A percentile compares a stretch with the other conserved stretches of the same genome.
Conservation (phyloP, 345 rosid genomes). For the Erysimum cheiranthoides region DNA sequence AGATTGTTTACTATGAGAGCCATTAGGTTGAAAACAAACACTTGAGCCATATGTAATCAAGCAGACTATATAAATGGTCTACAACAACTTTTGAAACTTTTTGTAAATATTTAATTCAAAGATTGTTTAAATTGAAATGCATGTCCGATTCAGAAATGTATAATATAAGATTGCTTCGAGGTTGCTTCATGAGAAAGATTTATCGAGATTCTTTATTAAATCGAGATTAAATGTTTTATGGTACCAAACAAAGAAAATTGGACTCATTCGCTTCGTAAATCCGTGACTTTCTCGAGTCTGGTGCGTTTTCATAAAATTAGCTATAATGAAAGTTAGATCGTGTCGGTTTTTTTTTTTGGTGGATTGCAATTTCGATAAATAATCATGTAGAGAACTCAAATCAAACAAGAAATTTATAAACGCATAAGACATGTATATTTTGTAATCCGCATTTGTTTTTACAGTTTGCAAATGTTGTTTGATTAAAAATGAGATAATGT, state of each 20-base stretch:
- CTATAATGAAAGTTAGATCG: not conserved
- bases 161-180: slow-evolving; percentile 5
- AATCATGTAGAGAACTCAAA: not conserved
- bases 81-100: slow-evolving; percentile 4
- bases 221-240: too few species aligned
- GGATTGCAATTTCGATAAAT: not conserved
- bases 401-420: not conserved
- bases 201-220: too few species aligned
- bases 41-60: not conserved
- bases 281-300: too few species aligned
- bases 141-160: not conserved
- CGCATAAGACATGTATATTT: too few species aligned
- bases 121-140: not conserved
- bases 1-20: slow-evolving; percentile 28
- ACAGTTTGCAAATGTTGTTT: not conserved
- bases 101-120: not conserved
- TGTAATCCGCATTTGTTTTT: not conserved
- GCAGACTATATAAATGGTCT: slow-evolving; percentile 2
- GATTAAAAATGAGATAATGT: not conserved
- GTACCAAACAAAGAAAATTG: slow-evolving; percentile 5
- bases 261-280: not conserved
- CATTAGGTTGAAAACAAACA: slow-evolving; percentile 29
- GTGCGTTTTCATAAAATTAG: too few species aligned
- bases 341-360: not conserved
- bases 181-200: slow-evolving; percentile 18